These are phyloP conservation scores for Tephrocybe sp. DNA, from an alignment of 768 basidiomycete species.

Conservation along the genomic window DNA sequence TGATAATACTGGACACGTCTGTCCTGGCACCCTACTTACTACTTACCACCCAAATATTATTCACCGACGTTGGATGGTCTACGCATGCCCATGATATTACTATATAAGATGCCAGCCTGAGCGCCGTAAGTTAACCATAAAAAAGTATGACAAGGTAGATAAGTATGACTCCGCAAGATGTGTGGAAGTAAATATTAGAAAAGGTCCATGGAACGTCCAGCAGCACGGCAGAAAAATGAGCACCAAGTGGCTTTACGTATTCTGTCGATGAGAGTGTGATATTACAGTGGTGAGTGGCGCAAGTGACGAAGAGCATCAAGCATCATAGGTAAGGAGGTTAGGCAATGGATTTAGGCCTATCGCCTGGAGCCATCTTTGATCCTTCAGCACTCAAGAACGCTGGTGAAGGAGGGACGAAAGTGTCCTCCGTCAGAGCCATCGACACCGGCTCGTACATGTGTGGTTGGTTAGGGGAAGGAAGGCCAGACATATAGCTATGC, in stretches of 20 bases:
- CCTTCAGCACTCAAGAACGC: slow-evolving; percentile 48
- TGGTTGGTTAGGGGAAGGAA: slow-evolving; percentile 19
- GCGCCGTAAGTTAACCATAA: slow-evolving; percentile 12
- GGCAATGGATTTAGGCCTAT: slow-evolving; percentile 44
- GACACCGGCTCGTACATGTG: slow-evolving; percentile 76
- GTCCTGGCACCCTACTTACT: no score
- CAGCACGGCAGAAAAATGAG: slow-evolving; percentile 8
- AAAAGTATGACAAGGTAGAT: neutral
- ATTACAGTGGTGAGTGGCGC: slow-evolving; percentile 6
- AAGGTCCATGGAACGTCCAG: slow-evolving; percentile 10
- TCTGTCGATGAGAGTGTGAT: slow-evolving; percentile 5
- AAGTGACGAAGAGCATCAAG: neutral
- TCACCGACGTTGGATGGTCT: slow-evolving; percentile 2
- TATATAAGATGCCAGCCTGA: neutral
- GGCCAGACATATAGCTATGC: slow-evolving; percentile 32
- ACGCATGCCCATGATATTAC: no score
- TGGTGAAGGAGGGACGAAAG: slow-evolving; percentile 58
- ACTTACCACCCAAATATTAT: no score
- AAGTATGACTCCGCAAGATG: neutral
- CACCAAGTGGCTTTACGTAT: slow-evolving; percentile 7
- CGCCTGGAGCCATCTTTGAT: slow-evolving; percentile 26
- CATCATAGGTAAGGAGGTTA: slow-evolving; percentile 17
- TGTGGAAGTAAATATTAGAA: neutral
- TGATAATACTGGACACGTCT: no score
- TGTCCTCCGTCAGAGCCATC: slow-evolving; percentile 58